Base-by-base conservation (phyloP, 106 monocot species). In the Amphibolis antarctica region DNA sequence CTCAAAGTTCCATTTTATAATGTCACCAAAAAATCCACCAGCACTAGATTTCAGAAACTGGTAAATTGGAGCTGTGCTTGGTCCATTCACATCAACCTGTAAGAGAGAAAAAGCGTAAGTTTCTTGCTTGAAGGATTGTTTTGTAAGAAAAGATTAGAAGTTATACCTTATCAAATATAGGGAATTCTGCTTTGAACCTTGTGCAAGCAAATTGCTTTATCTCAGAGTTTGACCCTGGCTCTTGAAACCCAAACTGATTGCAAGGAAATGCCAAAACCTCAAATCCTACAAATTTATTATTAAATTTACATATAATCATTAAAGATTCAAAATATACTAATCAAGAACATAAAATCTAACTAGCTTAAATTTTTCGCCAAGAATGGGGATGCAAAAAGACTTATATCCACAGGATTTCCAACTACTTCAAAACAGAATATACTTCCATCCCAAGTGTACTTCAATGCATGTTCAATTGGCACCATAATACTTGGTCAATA, bases 1-100 rank as follows among this genome's bases (percentile, higher is more conserved):
- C 76, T 96, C 96, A 68, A 96, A 96, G 70, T 96, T 96, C 96
- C 96, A 96, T 66, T 96, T 96, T 24, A 96, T 72, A 47, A 96
- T 53, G 70, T 90, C 86, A 64, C 96, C 90, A 44, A 96, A 75
- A 76, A 96, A 96, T 62, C 96, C 96, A 58, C 96, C 96, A 74
- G 84, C 86, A 82, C 72, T 86, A 13, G 89, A 77, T 67, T 96
- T 96, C 12, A 96, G 80, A 79, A 84, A 96, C 30, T 90, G 78
- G 78, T 96, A 96, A 42, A 96, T 50, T 23, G 96, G 90, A 59
- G 96, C 90, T 29, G 96, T 87, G 46, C 69, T 86, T 76, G 96
- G 90, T 57, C 96, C 96, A 72, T 96, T 96, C 0, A 96, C 96
- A 80, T 96, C 90, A 65, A 96, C 86, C 96, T 96, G 15, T 30